phyloP scores from a whole-genome alignment of 805 yeast species.

The Barnettozyma siamensis region DNA sequence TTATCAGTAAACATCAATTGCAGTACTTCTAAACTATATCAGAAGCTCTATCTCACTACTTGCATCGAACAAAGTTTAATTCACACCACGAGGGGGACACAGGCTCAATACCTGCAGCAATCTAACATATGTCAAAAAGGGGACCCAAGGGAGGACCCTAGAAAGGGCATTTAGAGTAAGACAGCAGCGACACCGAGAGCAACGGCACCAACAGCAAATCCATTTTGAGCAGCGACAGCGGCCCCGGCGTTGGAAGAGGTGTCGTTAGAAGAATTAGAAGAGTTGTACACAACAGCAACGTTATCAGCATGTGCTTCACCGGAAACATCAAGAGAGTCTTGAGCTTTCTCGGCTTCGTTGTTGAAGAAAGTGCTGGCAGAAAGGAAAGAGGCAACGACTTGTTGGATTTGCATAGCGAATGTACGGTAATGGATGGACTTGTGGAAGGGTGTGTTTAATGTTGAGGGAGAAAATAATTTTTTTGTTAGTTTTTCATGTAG shows the following conservation, averaged over 20 bases:
- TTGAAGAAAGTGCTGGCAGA: slow-evolving; percentile 21
- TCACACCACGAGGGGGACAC: no score
- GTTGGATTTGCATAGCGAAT: slow-evolving; percentile 25
- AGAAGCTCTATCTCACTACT: no score
- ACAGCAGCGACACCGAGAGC: slow-evolving; percentile 23
- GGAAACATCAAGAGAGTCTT: slow-evolving; percentile 3
- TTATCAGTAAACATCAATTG: no score
- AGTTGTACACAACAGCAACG: slow-evolving; percentile 13
- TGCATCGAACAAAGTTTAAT: no score
- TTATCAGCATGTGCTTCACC: slow-evolving; percentile 5
- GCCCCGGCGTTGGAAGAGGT: slow-evolving; percentile 24
- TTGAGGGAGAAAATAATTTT: background rate
- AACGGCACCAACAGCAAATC: slow-evolving; percentile 21
- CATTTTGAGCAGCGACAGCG: slow-evolving; percentile 16
- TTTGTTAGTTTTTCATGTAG: background rate
- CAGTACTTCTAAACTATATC: no score
- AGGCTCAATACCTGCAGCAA: no score
- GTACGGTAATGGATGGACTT: background rate
- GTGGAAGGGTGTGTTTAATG: background rate
- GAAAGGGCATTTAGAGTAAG: slow-evolving; percentile 24
- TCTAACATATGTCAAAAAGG: no score
- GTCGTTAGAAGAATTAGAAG: slow-evolving; percentile 22
- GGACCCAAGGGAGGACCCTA: no score
- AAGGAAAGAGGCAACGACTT: slow-evolving; percentile 25
- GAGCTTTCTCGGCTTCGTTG: slow-evolving; percentile 1